phyloP scores from a whole-genome alignment of 495 filamentous ascomycete species.

The Neurospora sp. region DNA sequence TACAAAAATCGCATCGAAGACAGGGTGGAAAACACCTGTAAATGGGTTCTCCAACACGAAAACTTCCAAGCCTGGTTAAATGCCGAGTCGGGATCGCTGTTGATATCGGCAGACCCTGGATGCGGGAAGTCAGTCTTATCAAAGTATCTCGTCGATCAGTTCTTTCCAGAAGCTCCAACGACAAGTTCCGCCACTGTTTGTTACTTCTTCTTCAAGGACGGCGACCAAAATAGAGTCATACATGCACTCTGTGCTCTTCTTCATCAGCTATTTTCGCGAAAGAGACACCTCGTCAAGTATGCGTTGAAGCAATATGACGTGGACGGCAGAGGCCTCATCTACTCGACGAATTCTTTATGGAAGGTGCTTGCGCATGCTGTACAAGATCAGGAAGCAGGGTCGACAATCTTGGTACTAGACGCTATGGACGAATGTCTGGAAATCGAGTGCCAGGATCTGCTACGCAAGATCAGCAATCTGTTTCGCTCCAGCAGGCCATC shows the following conservation, averaged over 20 bases:
- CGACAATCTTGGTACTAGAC: slow-evolving; percentile 34
- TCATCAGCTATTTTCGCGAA: slow-evolving; percentile 22
- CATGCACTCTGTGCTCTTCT: slow-evolving; percentile 27
- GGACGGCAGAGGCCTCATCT: neutral
- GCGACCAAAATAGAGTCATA: slow-evolving; percentile 11
- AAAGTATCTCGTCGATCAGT: slow-evolving; percentile 26
- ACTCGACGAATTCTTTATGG: slow-evolving; percentile 26
- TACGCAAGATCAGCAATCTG: neutral
- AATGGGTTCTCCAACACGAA: slow-evolving; percentile 24
- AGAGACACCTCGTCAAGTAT: slow-evolving; percentile 2
- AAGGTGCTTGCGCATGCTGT: slow-evolving; percentile 22
- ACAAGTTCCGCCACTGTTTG: slow-evolving; percentile 10
- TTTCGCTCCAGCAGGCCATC: neutral
- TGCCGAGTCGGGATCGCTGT: slow-evolving; percentile 3
- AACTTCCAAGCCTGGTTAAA: slow-evolving; percentile 1
- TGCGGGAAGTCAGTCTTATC: slow-evolving; percentile 41
- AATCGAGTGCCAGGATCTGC: neutral
- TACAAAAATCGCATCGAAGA: slow-evolving; percentile 20
- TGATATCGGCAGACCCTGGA: slow-evolving; percentile 38
- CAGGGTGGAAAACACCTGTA: slow-evolving; percentile 8
- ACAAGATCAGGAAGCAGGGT: slow-evolving; percentile 22
- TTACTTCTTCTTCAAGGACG: slow-evolving; percentile 27
- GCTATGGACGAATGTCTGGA: slow-evolving; percentile 16
- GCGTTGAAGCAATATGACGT: neutral
- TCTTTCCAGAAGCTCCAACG: neutral